A percentile compares a stretch with the other conserved stretches of the same genome.
These are phyloP conservation scores for Onygenales sp. DNA, from an alignment of 2,329 filamentous ascomycete genomes.

Conservation along the genomic window DNA sequence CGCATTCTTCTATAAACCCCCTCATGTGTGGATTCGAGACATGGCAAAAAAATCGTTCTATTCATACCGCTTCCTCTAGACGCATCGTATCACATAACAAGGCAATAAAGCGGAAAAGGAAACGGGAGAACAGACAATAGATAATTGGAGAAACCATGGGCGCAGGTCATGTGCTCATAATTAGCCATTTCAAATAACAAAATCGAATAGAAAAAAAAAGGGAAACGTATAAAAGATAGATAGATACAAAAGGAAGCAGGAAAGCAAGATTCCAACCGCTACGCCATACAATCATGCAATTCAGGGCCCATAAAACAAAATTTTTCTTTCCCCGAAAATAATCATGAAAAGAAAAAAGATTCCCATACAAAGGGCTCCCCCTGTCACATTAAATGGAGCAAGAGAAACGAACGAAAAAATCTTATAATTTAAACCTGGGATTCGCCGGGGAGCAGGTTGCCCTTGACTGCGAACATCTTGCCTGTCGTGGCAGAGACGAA, in stretches of 20 bases:
- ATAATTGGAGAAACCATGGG: not conserved
- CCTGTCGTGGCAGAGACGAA: slow-evolving; percentile 85
- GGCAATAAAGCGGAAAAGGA: not conserved
- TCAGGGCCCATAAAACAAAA: slow-evolving; percentile 3
- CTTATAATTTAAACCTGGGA: slow-evolving; percentile 15
- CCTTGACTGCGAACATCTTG: slow-evolving; percentile 96
- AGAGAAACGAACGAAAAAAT: slow-evolving; percentile 1
- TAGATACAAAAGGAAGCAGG: slow-evolving; percentile 1
- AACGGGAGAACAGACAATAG: slow-evolving; percentile 1
- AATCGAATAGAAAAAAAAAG: slow-evolving; percentile 2
- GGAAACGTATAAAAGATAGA: not conserved
- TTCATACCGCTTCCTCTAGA: no score
- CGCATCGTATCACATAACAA: no score
- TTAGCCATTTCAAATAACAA: slow-evolving; percentile 1
- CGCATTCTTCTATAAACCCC: no score
- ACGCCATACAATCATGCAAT: slow-evolving; percentile 11
- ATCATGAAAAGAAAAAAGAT: not conserved
- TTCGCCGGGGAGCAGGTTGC: slow-evolving; percentile 53
- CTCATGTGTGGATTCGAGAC: no score
- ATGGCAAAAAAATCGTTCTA: no score
- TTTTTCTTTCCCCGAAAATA: not conserved
- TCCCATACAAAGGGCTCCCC: not conserved
- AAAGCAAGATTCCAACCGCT: slow-evolving; percentile 6
- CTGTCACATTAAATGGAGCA: not conserved
- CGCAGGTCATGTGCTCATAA: not conserved